These are phyloP conservation scores for Carex sylvatica DNA, from an alignment of 202 grass and related monocot species.

Conservation along the genomic window DNA sequence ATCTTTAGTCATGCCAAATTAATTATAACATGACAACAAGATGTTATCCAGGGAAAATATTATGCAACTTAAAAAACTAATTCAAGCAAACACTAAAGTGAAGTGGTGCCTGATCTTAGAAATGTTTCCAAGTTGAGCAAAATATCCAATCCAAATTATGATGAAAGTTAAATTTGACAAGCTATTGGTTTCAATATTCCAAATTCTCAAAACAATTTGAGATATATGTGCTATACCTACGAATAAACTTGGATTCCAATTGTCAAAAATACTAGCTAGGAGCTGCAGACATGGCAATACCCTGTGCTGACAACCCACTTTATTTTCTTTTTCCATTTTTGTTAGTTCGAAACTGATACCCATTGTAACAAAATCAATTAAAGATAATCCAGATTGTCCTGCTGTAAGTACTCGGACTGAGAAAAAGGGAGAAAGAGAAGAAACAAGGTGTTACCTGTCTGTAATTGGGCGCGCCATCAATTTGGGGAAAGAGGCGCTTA, in stretches of 20 bases:
- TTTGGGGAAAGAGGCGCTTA: constrained; percentile 82
- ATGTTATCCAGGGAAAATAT: not conserved
- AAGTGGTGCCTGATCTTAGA: not conserved
- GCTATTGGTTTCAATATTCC: not conserved
- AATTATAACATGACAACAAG: no score
- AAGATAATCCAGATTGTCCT: not conserved
- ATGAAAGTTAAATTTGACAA: not conserved
- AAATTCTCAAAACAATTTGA: not conserved
- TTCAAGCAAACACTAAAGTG: not conserved
- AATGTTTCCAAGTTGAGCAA: not conserved
- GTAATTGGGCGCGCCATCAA: constrained; percentile 97
- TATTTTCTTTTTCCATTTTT: not conserved
- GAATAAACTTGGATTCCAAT: not conserved
- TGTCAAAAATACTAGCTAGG: not conserved
- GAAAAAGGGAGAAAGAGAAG: not conserved
- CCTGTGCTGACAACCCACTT: not conserved
- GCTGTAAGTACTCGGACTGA: not conserved
- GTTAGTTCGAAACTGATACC: not conserved
- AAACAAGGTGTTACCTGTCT: constrained; percentile 46
- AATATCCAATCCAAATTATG: not conserved
- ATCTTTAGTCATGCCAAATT: no score
- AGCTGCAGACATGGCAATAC: not conserved
- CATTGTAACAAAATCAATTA: constrained; percentile 8
- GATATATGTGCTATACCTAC: not conserved
- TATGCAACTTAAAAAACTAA: not conserved